Evolutionary conservation across 2,329 filamentous ascomycete genomes (phyloP).

Genomic region (Cordyceps farinosa): DNA sequence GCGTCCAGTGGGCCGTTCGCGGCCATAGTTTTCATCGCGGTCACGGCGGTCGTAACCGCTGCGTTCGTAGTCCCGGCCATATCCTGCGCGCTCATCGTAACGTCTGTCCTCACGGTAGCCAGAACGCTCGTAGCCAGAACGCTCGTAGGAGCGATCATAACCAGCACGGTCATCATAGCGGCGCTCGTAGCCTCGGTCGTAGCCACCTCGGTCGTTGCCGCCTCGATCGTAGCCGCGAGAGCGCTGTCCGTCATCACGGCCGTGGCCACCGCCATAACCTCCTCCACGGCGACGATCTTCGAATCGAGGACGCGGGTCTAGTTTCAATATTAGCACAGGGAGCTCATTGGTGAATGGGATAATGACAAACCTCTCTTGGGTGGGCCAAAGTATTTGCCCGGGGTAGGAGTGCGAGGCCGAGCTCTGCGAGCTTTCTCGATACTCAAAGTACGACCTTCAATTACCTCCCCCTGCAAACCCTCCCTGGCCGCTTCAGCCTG

Average conservation of each 20-base stretch:
- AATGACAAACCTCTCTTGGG: constrained; percentile 82
- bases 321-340: constrained; percentile 8
- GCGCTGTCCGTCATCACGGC: constrained; percentile 51
- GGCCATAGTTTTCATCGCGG: constrained; percentile 37
- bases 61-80: constrained; percentile 55
- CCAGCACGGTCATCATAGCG: constrained; percentile 28
- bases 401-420: constrained; percentile 90
- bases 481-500: constrained; percentile 97
- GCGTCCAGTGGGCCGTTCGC: constrained; percentile 40
- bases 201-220: constrained; percentile 38
- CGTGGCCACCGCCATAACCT: constrained; percentile 52
- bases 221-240: constrained; percentile 39
- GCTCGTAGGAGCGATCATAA: constrained; percentile 38
- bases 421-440: constrained; percentile 98
- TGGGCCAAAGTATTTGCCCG: constrained; percentile 98
- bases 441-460: constrained; percentile 92
- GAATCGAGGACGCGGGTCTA: constrained; percentile 42
- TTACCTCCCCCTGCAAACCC: constrained; percentile 88
- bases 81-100: constrained; percentile 30
- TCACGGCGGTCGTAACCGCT: constrained; percentile 40
- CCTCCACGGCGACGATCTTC: constrained; percentile 65
- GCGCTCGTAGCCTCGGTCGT: constrained; percentile 40
- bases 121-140: constrained; percentile 28
- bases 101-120: constrained; percentile 35
- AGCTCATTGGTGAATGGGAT: background rate